Percentiles rank a stretch among this genome's conserved stretches.
These are phyloP conservation scores for Dactylellina leptospora DNA, from an alignment of 2,329 filamentous ascomycete species.

Conservation along the genomic window DNA sequence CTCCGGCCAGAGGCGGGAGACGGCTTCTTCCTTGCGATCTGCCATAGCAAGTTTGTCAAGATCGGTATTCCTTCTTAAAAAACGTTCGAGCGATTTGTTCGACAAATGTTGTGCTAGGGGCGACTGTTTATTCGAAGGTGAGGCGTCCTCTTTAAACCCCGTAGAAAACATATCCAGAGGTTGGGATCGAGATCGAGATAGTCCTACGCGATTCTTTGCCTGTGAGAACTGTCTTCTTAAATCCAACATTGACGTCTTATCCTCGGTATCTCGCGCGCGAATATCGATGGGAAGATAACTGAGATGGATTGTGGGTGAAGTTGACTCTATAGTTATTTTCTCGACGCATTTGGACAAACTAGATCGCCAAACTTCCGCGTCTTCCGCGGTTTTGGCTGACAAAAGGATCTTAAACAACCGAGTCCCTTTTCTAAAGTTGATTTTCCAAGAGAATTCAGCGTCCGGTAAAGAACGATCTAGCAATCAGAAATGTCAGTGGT, in stretches of 20 bases:
- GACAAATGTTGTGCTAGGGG: constrained; percentile 20
- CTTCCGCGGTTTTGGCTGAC: constrained; percentile 42
- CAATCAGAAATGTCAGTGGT: neutral
- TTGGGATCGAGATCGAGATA: constrained; percentile 39
- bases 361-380: constrained; percentile 47
- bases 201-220: constrained; percentile 19
- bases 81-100: constrained; percentile 39
- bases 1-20: constrained; percentile 48
- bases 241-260: constrained; percentile 40
- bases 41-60: constrained; percentile 22
- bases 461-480: constrained; percentile 45
- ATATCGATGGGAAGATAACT: constrained; percentile 41
- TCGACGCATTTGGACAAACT: constrained; percentile 38
- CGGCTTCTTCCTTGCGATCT: constrained; percentile 45
- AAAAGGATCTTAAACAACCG: constrained; percentile 41
- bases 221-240: constrained; percentile 37
- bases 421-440: constrained; percentile 46
- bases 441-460: constrained; percentile 50
- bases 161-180: constrained; percentile 37
- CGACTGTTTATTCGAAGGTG: neutral
- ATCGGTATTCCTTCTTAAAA: constrained; percentile 36
- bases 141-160: constrained; percentile 16
- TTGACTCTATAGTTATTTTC: constrained; percentile 11
- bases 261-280: constrained; percentile 33
- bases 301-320: constrained; percentile 22